Evolutionary conservation across 345 rosid species (phyloP).

Genomic region (Lepidium didymum): DNA sequence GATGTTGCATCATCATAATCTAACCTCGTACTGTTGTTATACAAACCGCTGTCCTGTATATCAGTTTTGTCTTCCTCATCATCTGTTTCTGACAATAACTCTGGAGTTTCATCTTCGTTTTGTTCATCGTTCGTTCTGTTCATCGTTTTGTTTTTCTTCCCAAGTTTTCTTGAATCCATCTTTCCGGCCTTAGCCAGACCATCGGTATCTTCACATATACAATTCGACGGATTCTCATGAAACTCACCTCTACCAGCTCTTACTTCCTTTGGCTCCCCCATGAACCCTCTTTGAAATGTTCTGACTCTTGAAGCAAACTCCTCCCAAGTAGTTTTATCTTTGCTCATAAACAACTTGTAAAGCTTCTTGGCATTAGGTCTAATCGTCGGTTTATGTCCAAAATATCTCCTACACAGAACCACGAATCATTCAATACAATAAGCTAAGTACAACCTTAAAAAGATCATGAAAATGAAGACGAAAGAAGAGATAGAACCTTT

Average conservation of each 20-base stretch:
- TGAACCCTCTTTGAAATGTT: slow-evolving; percentile 76
- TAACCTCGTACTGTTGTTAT: slow-evolving; percentile 42
- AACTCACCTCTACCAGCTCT: slow-evolving; percentile 96
- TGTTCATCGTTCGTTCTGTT: slow-evolving; percentile 21
- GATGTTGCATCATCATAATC: slow-evolving; percentile 48
- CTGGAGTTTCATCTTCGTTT: slow-evolving; percentile 48
- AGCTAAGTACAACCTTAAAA: background rate
- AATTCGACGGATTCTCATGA: slow-evolving; percentile 89
- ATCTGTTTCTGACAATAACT: slow-evolving; percentile 49
- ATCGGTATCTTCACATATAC: slow-evolving; percentile 69
- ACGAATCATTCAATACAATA: background rate
- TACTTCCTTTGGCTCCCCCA: slow-evolving; percentile 95
- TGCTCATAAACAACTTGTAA: slow-evolving; percentile 57
- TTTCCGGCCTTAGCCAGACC: slow-evolving; percentile 36
- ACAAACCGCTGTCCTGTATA: slow-evolving; percentile 32
- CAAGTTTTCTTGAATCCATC: slow-evolving; percentile 37
- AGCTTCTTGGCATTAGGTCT: slow-evolving; percentile 94
- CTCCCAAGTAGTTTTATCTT: slow-evolving; percentile 77
- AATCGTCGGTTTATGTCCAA: slow-evolving; percentile 89
- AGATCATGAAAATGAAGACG: background rate
- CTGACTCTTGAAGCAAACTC: slow-evolving; percentile 70
- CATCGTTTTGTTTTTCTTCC: slow-evolving; percentile 38
- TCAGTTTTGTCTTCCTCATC: slow-evolving; percentile 52
- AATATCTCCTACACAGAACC: slow-evolving; percentile 62
- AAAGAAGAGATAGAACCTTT: slow-evolving; percentile 2